Percentiles rank a stretch among this genome's conserved stretches.
Conservation (phyloP, 2,329 filamentous ascomycete genomes). For the Botrytis medusae region DNA sequence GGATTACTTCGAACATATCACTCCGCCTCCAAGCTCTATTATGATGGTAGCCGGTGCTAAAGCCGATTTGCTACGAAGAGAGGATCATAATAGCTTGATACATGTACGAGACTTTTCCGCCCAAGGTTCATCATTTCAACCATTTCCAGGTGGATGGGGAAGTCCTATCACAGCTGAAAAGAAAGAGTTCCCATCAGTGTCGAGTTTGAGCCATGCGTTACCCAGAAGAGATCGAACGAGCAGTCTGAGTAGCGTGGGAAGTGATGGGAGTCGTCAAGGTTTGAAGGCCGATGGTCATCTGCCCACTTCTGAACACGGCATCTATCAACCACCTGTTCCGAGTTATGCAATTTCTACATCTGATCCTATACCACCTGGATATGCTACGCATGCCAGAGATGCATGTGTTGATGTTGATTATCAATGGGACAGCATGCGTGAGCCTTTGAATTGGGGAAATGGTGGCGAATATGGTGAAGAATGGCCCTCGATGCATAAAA, state of each 20-base stretch:
- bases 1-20: slow-evolving; percentile 91
- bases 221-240: slow-evolving; percentile 39
- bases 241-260: slow-evolving; percentile 39
- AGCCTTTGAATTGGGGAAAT: slow-evolving; percentile 77
- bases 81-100: slow-evolving; percentile 57
- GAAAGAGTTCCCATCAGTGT: slow-evolving; percentile 34
- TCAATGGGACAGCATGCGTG: slow-evolving; percentile 90
- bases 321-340: slow-evolving; percentile 75
- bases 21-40: slow-evolving; percentile 78
- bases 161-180: slow-evolving; percentile 35
- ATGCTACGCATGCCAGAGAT: slow-evolving; percentile 86
- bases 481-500: slow-evolving; percentile 92
- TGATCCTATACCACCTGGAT: slow-evolving; percentile 81
- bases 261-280: slow-evolving; percentile 32
- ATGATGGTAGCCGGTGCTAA: slow-evolving; percentile 90
- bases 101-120: slow-evolving; percentile 29
- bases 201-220: slow-evolving; percentile 34
- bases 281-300: slow-evolving; percentile 22
- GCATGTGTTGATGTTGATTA: slow-evolving; percentile 85
- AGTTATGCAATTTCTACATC: slow-evolving; percentile 79
- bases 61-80: slow-evolving; percentile 75
- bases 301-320: slow-evolving; percentile 33
- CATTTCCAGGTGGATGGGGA: slow-evolving; percentile 43
- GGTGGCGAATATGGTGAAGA: slow-evolving; percentile 89
- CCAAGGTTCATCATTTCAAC: slow-evolving; percentile 38